Base-by-base conservation (phyloP, 1,284 basidiomycete genomes). In the Phellinidium pouzarii region DNA sequence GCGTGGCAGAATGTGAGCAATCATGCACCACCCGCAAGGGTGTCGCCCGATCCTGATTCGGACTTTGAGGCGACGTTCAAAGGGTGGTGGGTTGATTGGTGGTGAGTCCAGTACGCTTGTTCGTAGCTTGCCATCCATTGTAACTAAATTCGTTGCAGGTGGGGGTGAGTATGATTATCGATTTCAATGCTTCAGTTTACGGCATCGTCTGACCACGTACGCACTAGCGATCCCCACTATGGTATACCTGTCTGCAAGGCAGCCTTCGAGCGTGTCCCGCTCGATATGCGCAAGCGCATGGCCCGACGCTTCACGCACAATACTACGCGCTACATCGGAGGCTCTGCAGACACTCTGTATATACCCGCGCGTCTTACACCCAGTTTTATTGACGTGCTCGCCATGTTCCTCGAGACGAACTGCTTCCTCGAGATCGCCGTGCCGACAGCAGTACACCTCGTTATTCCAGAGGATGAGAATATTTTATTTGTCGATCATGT, bases 381-480 rank as follows among this genome's bases (percentile, higher is more conserved):
- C n/a, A 50, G 56, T 3, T 73, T 77, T 61, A 64, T 73, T 64
- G 67, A 73, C 8, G 62, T 69, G 9, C 62, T 75, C 4, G 71
- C 63, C 1, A 59, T 66, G 7, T 78, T 78, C 61, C 64, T 77
- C 25, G 68, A 73, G 55, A 78, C 75, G 4, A 52, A 69, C 40
- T 76, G 74, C 55, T 78, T 77, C 63, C 59, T 76, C 17, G 76
- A 76, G 59, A 77, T 77, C 14, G 75, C 73, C 4, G 64, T 66
- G 2, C 76, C 75, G 0, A 76, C 73, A 19, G 62, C 68, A 1
- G 60, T 75, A 6, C 76, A 76, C 55, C 62, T 77, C 3, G 67
- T 70, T 14, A 58, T 66, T 1, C 69, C 74, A 0, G 64, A 56
- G 0, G 62, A 61, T 17, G 74, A 76, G 48, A 55, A 61, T 9